Evolutionary conservation across 148 eudicot species (phyloP).

Genomic region (Dianthus caryophyllus): DNA sequence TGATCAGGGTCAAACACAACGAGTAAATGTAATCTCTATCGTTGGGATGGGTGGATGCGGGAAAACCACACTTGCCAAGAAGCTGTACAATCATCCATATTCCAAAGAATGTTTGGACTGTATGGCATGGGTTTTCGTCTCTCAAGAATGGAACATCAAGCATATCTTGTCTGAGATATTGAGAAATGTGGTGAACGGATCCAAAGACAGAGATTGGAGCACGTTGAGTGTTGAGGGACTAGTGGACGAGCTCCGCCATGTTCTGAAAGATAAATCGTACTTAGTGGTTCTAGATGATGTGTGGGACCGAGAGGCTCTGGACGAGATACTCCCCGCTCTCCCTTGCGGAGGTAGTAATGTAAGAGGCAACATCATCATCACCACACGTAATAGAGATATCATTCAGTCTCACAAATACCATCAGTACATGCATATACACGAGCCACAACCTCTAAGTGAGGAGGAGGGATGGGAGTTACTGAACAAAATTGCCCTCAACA

Average conservation of each 20-base stretch:
- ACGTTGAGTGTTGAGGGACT: conserved; percentile 18
- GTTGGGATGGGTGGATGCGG: conserved; percentile 37
- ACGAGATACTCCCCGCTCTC: conserved; percentile 24
- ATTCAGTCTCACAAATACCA: conserved; percentile 4
- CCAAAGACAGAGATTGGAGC: background rate
- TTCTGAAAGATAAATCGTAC: conserved; percentile 13
- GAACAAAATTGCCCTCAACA: conserved; percentile 19
- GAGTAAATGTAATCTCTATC: conserved; percentile 7
- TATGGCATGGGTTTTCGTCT: conserved; percentile 25
- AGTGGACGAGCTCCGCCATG: conserved; percentile 16
- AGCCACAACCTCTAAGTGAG: conserved; percentile 20
- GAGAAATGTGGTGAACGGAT: conserved; percentile 15
- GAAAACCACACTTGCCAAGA: conserved; percentile 31
- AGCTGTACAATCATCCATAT: conserved; percentile 25
- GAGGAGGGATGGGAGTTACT: conserved; percentile 36
- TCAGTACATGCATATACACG: conserved; percentile 11
- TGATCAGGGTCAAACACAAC: conserved; percentile 8
- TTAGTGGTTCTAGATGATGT: conserved; percentile 35
- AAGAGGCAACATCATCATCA: conserved; percentile 30
- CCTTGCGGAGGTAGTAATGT: background rate
- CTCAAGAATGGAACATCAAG: conserved; percentile 30
- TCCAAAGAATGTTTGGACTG: conserved; percentile 20
- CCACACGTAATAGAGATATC: conserved; percentile 24
- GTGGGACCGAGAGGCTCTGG: conserved; percentile 26
- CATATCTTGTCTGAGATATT: conserved; percentile 21